phyloP scores from a whole-genome alignment of 2,329 filamentous ascomycete species.

The Aspergillus eucalypticola region DNA sequence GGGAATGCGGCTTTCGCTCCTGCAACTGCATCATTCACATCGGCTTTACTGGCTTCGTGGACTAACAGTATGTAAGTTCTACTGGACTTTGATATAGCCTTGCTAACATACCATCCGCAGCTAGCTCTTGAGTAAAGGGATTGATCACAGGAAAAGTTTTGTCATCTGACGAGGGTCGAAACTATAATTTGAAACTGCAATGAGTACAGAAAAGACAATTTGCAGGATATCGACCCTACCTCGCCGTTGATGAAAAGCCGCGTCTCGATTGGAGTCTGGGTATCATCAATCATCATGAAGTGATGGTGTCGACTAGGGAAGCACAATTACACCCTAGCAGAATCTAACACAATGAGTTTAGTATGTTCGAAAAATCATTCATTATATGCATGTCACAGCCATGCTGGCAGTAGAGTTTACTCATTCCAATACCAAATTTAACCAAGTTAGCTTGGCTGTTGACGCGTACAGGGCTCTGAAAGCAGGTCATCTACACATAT shows the following conservation, averaged over 20 bases:
- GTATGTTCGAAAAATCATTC: background rate
- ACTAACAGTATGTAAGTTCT: conserved; percentile 20
- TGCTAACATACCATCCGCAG: conserved; percentile 27
- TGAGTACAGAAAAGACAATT: background rate
- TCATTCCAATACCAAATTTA: background rate
- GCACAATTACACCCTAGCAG: background rate
- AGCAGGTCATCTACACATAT: background rate
- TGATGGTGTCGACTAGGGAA: background rate
- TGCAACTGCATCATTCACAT: conserved; percentile 39
- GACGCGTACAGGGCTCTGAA: background rate
- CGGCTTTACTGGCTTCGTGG: conserved; percentile 33
- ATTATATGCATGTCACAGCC: background rate
- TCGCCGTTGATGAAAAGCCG: conserved; percentile 37
- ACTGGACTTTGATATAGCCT: background rate
- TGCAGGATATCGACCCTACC: conserved; percentile 17
- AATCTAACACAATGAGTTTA: background rate
- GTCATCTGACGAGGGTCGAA: conserved; percentile 28
- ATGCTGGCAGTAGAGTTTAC: background rate
- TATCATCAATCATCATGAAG: background rate
- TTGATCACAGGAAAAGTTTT: conserved; percentile 34
- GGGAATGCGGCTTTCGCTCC: conserved; percentile 42
- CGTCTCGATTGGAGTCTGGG: conserved; percentile 28
- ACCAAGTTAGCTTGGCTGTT: background rate
- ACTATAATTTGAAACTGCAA: conserved; percentile 16
- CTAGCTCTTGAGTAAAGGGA: conserved; percentile 30